A percentile compares a stretch with the other conserved stretches of the same genome.
Evolutionary conservation across 169 alveolate species (phyloP).

Genomic region (Plasmodium falciparum): DNA sequence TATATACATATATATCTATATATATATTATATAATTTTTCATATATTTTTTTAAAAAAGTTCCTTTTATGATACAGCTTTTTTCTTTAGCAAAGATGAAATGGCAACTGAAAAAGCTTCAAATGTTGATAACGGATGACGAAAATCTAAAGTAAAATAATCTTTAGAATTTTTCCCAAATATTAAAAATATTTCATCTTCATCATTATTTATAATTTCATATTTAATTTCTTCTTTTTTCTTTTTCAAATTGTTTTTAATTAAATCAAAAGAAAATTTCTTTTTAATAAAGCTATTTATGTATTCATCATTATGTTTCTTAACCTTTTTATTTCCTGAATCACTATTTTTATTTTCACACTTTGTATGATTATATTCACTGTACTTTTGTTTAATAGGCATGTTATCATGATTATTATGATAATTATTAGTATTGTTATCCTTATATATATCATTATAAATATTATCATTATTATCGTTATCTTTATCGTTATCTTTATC

Average conservation of each 20-base stretch:
- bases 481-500: no score
- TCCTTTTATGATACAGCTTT: slow-evolving; percentile 78
- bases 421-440: background rate
- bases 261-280: slow-evolving; percentile 77
- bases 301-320: no score
- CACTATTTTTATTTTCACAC: slow-evolving; percentile 6
- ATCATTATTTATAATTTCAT: slow-evolving; percentile 74
- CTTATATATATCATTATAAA: background rate
- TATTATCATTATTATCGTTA: background rate
- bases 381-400: background rate
- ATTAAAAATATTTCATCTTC: slow-evolving; percentile 76
- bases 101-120: slow-evolving; percentile 85
- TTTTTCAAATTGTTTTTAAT: slow-evolving; percentile 57
- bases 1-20: background rate
- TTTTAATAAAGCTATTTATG: slow-evolving; percentile 16
- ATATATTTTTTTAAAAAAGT: background rate
- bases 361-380: background rate
- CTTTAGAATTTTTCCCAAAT: slow-evolving; percentile 83
- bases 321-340: no score
- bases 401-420: background rate
- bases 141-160: slow-evolving; percentile 83
- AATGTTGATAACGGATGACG: slow-evolving; percentile 84
- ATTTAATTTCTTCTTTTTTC: slow-evolving; percentile 33
- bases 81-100: slow-evolving; percentile 78
- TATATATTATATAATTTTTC: no score